Evolutionary conservation across 2,329 filamentous ascomycete species (phyloP).

Genomic region (Talaromyces amestolkiae): DNA sequence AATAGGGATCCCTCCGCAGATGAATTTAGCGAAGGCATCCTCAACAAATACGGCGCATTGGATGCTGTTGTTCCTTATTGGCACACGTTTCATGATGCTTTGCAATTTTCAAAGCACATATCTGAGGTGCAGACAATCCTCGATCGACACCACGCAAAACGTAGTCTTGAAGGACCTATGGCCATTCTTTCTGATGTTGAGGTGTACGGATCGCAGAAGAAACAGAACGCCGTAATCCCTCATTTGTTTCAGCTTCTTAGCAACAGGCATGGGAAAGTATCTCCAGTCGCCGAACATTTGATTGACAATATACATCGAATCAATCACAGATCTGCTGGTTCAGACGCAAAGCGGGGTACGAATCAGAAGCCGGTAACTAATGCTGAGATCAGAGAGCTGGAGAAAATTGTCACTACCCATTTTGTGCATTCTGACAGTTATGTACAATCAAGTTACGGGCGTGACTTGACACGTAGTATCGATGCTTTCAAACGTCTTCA

Average conservation of each 20-base stretch:
- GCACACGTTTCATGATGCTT: slow-evolving; percentile 2
- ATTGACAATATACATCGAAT: not conserved
- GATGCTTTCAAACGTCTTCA: not conserved
- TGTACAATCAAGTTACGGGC: slow-evolving; percentile 12
- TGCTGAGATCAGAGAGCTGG: slow-evolving; percentile 8
- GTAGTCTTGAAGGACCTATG: not conserved
- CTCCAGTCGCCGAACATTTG: not conserved
- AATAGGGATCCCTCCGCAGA: slow-evolving; percentile 33
- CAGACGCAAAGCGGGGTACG: not conserved
- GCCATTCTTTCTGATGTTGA: not conserved
- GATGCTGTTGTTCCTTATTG: not conserved
- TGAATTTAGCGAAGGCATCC: slow-evolving; percentile 22
- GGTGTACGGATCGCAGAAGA: not conserved
- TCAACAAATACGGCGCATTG: slow-evolving; percentile 25
- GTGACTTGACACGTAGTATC: slow-evolving; percentile 5
- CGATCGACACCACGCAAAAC: not conserved
- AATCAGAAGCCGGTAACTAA: not conserved
- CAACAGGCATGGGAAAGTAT: not conserved
- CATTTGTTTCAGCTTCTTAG: not conserved
- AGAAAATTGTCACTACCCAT: not conserved
- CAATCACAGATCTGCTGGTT: not conserved
- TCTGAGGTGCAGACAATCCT: slow-evolving; percentile 5
- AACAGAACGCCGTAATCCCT: not conserved
- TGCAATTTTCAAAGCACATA: slow-evolving; percentile 2
- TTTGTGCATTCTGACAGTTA: slow-evolving; percentile 5